These are phyloP conservation scores for Dunaliella sp. DNA, from an alignment of 139 green algal species.

Conservation along the genomic window DNA sequence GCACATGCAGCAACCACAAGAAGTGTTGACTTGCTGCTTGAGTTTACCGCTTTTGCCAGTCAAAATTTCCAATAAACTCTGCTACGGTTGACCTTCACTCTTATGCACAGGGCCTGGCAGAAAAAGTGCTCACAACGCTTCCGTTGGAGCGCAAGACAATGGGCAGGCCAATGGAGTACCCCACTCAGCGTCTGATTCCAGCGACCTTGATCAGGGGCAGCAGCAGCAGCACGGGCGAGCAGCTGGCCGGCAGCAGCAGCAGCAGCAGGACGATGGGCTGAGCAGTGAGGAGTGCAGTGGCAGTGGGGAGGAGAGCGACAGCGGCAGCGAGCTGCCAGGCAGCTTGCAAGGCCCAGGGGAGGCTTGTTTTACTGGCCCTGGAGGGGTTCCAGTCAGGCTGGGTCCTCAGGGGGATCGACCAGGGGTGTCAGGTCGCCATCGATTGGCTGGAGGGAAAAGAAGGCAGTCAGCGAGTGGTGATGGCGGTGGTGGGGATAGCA, in stretches of 20 bases:
- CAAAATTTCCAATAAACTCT: no score
- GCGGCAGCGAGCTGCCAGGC: background rate
- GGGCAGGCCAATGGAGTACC: background rate
- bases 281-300: background rate
- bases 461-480: background rate
- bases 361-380: background rate
- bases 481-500: background rate
- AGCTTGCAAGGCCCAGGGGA: no score
- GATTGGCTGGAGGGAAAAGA: background rate
- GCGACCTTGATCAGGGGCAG: no score
- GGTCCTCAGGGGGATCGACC: no score
- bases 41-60: no score
- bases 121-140: background rate
- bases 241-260: slow-evolving; percentile 6
- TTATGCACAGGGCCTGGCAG: background rate
- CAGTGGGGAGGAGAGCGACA: background rate
- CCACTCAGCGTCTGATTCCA: no score
- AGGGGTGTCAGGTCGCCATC: no score
- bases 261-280: background rate
- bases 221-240: no score
- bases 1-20: no score
- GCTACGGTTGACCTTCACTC: no score
- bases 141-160: background rate
- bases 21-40: no score
- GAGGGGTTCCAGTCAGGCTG: background rate